Conservation (phyloP, 2,329 filamentous ascomycete species). For the Myrmaecium sp. region DNA sequence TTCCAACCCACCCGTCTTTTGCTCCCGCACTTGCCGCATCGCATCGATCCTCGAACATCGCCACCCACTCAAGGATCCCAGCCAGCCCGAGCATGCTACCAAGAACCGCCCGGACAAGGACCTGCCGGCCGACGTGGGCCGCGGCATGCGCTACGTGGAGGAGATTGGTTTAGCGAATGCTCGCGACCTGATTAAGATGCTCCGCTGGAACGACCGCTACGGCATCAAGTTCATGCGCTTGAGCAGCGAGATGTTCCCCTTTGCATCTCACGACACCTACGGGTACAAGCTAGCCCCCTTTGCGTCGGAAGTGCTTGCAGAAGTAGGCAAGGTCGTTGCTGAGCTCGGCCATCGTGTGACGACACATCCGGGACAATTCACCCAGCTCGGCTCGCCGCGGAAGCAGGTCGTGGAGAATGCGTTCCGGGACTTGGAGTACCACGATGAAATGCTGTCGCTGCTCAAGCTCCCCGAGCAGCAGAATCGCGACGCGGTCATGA, state of each 20-base stretch:
- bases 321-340: conserved; percentile 59
- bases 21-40: conserved; percentile 80
- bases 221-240: conserved; percentile 84
- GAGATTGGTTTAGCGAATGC: conserved; percentile 66
- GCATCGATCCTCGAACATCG: conserved; percentile 79
- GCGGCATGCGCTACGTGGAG: conserved; percentile 60
- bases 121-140: conserved; percentile 45
- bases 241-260: conserved; percentile 94
- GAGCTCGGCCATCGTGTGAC: conserved; percentile 72
- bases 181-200: conserved; percentile 66
- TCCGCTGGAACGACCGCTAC: conserved; percentile 83
- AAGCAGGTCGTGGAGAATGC: conserved; percentile 60
- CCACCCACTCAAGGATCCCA: conserved; percentile 60
- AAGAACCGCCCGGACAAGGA: conserved; percentile 74
- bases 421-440: conserved; percentile 70
- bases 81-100: conserved; percentile 59
- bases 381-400: conserved; percentile 73
- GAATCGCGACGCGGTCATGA: conserved; percentile 80
- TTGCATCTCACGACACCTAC: conserved; percentile 74
- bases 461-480: conserved; percentile 61
- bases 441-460: conserved; percentile 67
- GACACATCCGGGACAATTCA: conserved; percentile 84
- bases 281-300: conserved; percentile 77
- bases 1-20: conserved; percentile 71
- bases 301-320: conserved; percentile 57